Conservation (phyloP, 805 yeast species). For the Saccharomyces paradoxus region DNA sequence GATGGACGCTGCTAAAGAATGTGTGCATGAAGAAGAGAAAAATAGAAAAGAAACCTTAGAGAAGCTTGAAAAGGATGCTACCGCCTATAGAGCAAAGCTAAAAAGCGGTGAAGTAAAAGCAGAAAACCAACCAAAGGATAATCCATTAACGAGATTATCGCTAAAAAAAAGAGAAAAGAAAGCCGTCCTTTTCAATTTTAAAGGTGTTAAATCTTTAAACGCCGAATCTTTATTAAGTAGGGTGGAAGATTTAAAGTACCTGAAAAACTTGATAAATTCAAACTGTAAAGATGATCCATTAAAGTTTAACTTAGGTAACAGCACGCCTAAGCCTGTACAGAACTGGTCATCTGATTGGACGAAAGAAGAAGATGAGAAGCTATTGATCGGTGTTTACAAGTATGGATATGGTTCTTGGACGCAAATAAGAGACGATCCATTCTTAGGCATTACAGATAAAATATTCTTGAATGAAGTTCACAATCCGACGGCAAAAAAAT, state of each 20-base stretch:
- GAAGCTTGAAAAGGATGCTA: slow-evolving; percentile 53
- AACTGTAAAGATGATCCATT: slow-evolving; percentile 47
- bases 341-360: slow-evolving; percentile 92
- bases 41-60: slow-evolving; percentile 48
- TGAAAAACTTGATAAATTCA: slow-evolving; percentile 46
- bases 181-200: slow-evolving; percentile 82
- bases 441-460: slow-evolving; percentile 77
- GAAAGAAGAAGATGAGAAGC: slow-evolving; percentile 73
- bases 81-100: slow-evolving; percentile 42
- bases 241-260: slow-evolving; percentile 71
- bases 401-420: slow-evolving; percentile 96
- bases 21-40: slow-evolving; percentile 57
- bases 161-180: slow-evolving; percentile 75
- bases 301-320: slow-evolving; percentile 47
- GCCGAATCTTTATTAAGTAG: slow-evolving; percentile 81
- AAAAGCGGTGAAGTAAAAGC: slow-evolving; percentile 30
- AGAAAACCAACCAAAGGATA: slow-evolving; percentile 31
- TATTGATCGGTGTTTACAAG: slow-evolving; percentile 77
- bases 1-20: slow-evolving; percentile 49
- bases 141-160: slow-evolving; percentile 46
- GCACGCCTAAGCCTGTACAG: slow-evolving; percentile 67
- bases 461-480: slow-evolving; percentile 52
- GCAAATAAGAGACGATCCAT: slow-evolving; percentile 91
- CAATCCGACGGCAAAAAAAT: slow-evolving; percentile 3
- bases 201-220: slow-evolving; percentile 79